These are phyloP conservation scores for Trametes elegans DNA, from an alignment of 768 basidiomycete species.

Conservation along the genomic window DNA sequence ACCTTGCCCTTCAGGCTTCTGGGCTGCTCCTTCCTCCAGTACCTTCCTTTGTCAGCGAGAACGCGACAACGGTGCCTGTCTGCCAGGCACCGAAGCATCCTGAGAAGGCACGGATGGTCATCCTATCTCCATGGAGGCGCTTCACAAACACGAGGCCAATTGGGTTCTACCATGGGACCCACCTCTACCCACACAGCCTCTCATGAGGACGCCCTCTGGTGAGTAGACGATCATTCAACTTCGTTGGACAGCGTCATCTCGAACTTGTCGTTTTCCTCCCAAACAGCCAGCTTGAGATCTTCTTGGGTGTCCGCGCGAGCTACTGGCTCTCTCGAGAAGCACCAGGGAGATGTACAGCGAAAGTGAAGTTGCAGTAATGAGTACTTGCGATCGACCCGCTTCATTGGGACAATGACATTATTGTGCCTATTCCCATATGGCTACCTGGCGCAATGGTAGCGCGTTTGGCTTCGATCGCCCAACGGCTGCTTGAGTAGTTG, in stretches of 20 bases:
- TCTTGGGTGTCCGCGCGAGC: too few relatives aligned
- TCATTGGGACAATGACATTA: not conserved
- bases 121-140: constrained; percentile 5
- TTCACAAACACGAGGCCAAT: not conserved
- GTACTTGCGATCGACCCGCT: not conserved
- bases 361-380: too few relatives aligned
- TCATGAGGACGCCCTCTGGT: not conserved
- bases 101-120: constrained; percentile 6
- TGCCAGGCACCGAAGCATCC: constrained; percentile 18
- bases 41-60: constrained; percentile 5
- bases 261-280: too few relatives aligned
- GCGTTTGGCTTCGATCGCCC: constrained; percentile 84
- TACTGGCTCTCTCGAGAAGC: too few relatives aligned
- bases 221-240: too few relatives aligned
- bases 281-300: too few relatives aligned
- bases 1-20: not conserved
- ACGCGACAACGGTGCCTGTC: constrained; percentile 15
- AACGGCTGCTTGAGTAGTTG: constrained; percentile 20
- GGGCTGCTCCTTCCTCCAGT: not conserved
- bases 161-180: constrained; percentile 9
- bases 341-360: too few relatives aligned
- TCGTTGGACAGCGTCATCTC: too few relatives aligned
- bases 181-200: not conserved
- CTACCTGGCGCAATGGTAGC: constrained; percentile 93
- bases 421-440: constrained; percentile 30